Evolutionary conservation across 768 basidiomycete species (phyloP).

Genomic region (Tricholoma matsutake): DNA sequence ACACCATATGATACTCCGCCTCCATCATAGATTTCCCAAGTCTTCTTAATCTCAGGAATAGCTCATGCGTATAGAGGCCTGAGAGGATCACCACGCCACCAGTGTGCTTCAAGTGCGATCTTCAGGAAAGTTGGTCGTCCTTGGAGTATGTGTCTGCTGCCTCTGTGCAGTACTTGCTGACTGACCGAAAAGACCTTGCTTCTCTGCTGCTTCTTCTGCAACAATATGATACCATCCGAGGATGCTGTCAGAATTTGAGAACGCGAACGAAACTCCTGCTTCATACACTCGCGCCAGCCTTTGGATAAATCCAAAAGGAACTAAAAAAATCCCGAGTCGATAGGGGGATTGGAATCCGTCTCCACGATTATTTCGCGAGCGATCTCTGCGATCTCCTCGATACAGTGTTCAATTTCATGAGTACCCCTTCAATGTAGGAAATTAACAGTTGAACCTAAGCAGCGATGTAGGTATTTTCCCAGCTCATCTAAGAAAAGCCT

Average conservation of each 20-base stretch:
- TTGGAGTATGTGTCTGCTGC: constrained; percentile 29
- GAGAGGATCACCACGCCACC: constrained; percentile 22
- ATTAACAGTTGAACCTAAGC: background rate
- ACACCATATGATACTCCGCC: background rate
- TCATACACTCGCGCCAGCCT: constrained; percentile 30
- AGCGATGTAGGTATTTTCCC: background rate
- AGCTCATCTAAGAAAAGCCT: constrained; percentile 30
- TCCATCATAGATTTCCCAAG: background rate
- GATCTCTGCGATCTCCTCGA: constrained; percentile 28
- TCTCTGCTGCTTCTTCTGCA: constrained; percentile 13
- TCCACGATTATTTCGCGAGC: constrained; percentile 32
- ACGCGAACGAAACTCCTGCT: background rate
- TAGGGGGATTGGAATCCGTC: constrained; percentile 24
- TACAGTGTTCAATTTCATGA: constrained; percentile 13
- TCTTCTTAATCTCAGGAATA: constrained; percentile 16
- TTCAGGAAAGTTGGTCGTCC: constrained; percentile 39
- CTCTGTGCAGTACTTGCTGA: constrained; percentile 28
- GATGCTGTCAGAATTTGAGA: constrained; percentile 14
- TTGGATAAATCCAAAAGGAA: constrained; percentile 37
- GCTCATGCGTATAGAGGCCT: constrained; percentile 17
- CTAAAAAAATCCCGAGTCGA: constrained; percentile 28
- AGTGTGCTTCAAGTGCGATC: constrained; percentile 31
- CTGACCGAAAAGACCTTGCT: constrained; percentile 14
- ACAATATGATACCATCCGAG: constrained; percentile 28
- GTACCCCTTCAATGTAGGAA: constrained; percentile 10